These are phyloP conservation scores for Geranium incanum DNA, from an alignment of 441 rosid genomes.

Conservation along the genomic window DNA sequence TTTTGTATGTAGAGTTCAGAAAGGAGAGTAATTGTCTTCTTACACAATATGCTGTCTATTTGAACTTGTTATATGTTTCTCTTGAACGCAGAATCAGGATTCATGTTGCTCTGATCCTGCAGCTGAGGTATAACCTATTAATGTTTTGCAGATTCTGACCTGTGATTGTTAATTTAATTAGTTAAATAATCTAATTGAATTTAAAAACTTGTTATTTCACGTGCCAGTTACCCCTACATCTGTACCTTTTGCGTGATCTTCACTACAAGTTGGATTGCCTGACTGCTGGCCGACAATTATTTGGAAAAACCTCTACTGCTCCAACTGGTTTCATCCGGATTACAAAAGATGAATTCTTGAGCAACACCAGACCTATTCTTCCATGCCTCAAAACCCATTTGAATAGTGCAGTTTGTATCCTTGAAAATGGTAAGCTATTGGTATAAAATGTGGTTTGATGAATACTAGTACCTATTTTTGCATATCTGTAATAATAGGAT, in stretches of 20 bases:
- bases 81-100: slow-evolving; percentile 41
- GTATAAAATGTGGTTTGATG: slow-evolving; percentile 13
- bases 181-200: slow-evolving; percentile 6
- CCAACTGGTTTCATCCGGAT: slow-evolving; percentile 34
- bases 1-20: not conserved
- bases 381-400: slow-evolving; percentile 49
- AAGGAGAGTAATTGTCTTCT: not conserved
- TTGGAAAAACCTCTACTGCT: slow-evolving; percentile 34
- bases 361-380: slow-evolving; percentile 41
- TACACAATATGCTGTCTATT: not conserved
- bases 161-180: slow-evolving; percentile 9
- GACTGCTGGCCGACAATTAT: slow-evolving; percentile 34
- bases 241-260: slow-evolving; percentile 67
- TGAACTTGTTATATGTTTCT: slow-evolving; percentile 16
- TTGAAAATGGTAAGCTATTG: slow-evolving; percentile 47
- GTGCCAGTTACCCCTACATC: slow-evolving; percentile 53
- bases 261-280: slow-evolving; percentile 62
- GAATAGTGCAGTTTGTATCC: slow-evolving; percentile 41
- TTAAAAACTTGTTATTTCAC: slow-evolving; percentile 20
- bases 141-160: slow-evolving; percentile 6
- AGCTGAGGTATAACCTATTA: slow-evolving; percentile 52
- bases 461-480: slow-evolving; percentile 10
- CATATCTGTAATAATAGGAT: slow-evolving; percentile 20
- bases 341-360: slow-evolving; percentile 40
- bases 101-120: slow-evolving; percentile 54